phyloP scores from a whole-genome alignment of 177 flowering plant genomes.

The Vitis hybrid region DNA sequence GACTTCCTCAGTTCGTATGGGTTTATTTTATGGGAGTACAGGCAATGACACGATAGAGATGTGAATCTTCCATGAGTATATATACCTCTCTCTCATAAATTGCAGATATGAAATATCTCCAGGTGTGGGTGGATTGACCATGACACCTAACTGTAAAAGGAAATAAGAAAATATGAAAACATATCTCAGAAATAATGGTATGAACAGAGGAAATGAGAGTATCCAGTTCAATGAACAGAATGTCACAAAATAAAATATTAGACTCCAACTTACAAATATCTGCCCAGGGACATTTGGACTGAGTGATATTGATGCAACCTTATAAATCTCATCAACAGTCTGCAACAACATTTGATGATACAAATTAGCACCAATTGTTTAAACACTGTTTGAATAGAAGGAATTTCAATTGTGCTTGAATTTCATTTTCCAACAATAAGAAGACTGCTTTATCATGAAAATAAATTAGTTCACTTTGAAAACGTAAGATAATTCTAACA shows the following conservation, averaged over 20 bases:
- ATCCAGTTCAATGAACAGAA: not conserved
- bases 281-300: slow-evolving; percentile 99
- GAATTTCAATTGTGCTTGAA: not conserved
- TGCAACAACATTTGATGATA: slow-evolving; percentile 35
- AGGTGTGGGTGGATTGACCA: slow-evolving; percentile 95
- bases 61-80: slow-evolving; percentile 1
- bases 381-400: no score
- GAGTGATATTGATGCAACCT: slow-evolving; percentile 87
- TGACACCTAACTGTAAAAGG: slow-evolving; percentile 75
- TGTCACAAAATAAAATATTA: not conserved
- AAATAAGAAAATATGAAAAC: not conserved
- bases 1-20: not conserved
- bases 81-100: slow-evolving; percentile 74
- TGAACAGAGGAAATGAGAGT: not conserved
- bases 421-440: not conserved
- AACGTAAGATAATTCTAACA: not conserved
- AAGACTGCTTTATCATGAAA: not conserved
- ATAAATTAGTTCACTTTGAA: not conserved
- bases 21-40: not conserved
- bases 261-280: slow-evolving; percentile 76
- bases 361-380: not conserved
- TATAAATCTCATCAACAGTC: slow-evolving; percentile 96
- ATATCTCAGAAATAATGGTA: not conserved
- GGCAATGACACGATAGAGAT: not conserved
- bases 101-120: slow-evolving; percentile 89